phyloP scores from a whole-genome alignment of 129 eudicot species.

The Helichrysum umbraculigerum region DNA sequence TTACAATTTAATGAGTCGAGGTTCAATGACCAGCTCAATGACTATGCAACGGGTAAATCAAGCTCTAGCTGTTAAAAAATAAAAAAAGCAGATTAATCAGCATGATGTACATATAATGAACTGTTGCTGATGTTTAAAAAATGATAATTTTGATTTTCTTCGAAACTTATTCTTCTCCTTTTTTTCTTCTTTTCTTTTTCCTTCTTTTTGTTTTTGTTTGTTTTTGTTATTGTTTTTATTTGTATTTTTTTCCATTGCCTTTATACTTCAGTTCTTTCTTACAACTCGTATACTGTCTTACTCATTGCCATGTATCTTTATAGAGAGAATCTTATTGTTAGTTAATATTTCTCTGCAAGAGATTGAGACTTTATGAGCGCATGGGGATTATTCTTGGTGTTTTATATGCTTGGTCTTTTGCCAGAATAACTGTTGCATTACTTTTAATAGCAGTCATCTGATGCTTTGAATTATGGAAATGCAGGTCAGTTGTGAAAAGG shows the following conservation, averaged over 20 bases:
- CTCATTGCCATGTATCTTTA: too few relatives aligned
- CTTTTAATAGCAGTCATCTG: background rate
- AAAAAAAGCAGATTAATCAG: background rate
- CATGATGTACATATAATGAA: conserved; percentile 1
- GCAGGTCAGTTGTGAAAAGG: conserved; percentile 64
- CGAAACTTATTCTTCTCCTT: background rate
- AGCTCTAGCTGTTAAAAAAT: background rate
- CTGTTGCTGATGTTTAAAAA: background rate
- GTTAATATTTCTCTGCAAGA: too few relatives aligned
- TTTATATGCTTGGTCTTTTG: too few relatives aligned
- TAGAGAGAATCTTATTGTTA: too few relatives aligned
- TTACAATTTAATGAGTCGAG: background rate
- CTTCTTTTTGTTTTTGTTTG: too few relatives aligned
- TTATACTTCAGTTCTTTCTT: too few relatives aligned
- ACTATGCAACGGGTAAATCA: background rate
- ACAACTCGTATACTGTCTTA: too few relatives aligned
- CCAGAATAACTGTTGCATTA: background rate
- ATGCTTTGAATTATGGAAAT: conserved; percentile 25
- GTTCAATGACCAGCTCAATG: background rate
- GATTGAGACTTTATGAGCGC: too few relatives aligned
- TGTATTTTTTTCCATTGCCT: background rate
- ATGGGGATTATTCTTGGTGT: too few relatives aligned
- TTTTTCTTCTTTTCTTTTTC: too few relatives aligned
- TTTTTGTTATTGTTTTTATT: background rate
- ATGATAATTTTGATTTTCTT: background rate